Base-by-base conservation (phyloP, 2,329 filamentous ascomycete genomes). In the Colletotrichum tropicale region DNA sequence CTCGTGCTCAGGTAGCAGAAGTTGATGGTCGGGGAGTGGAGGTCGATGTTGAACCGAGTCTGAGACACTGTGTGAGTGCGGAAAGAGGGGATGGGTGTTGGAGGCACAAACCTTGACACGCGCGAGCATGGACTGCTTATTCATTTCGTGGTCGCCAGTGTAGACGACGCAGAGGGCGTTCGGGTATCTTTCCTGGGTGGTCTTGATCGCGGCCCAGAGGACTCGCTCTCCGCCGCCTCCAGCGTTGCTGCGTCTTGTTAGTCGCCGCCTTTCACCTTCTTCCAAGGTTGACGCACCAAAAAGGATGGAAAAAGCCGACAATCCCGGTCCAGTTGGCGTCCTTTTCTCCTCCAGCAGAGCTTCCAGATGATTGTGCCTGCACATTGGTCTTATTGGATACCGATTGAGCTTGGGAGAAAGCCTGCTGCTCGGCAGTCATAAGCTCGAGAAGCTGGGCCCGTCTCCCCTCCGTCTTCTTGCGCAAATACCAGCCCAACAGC, bases 281-380 rank as follows among this genome's bases (percentile, higher is more conserved):
- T 67, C 8, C 13, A 13, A 13, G 28, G 72, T 34, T 8, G 38
- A 82, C 90, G 78, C 88, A 96, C 95, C 97, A 98, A 84, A 98
- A 99, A 2, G 97, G 97, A 84, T 99, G 97, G 83, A 99, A 98
- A 89, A 99, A 98, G 62, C 95, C 97, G 77, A 98, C 92, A 69
- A 98, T 92, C 36, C 96, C 96, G 77, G 93, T 89, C 94, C 95
- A 98, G 61, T 94, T 90, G 3, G 89, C 87, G 13, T 83, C 85
- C 71, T 85, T 85, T 70, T 85, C 82, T 62, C 82, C 82, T 74
- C 82, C 93, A 91, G 38, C 65, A 21, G 65, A 60, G 52, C 18
- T 74, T 55, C 70, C 74, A 21, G 71, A 58, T 64, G 70, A 24
- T 21, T 70, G 36, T 66, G 74, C 26, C 65, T 74, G 66, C 28